Base-by-base conservation (phyloP, 2,329 filamentous ascomycete species). In the Stagonosporopsis tanaceti region DNA sequence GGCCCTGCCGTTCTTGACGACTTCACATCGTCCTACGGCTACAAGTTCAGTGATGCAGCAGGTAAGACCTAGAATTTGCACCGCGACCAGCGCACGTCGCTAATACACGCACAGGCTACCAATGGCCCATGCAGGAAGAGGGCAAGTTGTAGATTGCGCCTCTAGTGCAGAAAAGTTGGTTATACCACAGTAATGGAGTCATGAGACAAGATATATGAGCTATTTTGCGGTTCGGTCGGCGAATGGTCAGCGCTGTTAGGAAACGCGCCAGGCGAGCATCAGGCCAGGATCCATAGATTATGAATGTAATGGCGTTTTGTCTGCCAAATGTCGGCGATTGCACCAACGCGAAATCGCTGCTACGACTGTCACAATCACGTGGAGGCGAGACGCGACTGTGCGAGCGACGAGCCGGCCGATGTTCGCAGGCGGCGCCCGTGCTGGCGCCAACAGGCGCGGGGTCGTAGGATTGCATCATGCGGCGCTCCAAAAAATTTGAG, bases 21-120 rank as follows among this genome's bases (percentile, higher is more conserved):
- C 81, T 99, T 99, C 82, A 98, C 94, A 30, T 90, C 93, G 38
- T 97, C 93, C 6, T 99, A 97, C 76, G 95, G 95, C 64, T 99
- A 99, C 85, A 97, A 97, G 80, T 99, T 99, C 84, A 96, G 91
- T 76, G 95, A 99, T 72, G 92, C 93, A 61, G 91, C 93, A 68
- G 93, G 93, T 76, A 69, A 54, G 70, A 60, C 52, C 40, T 61
- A 53, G 58, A 37, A 57, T 50, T 42, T 53, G 50, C 44, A 56
- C 22, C 14, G 47, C 17, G 39, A 37, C 27, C 40, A 35, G 45
- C 37, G 39, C 44, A 28, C 24, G 14, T 39, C 24, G 57, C 65
- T 73, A 53, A 75, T 61, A 32, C 32, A 25, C 30, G 38, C 34
- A 9, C 62, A 76, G 74, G 74, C 55, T 77, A 77, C 65, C 75